Percentiles rank a stretch among this genome's conserved stretches.
Conservation (phyloP, 2,329 filamentous ascomycete genomes). For the Aspergillus sp. region DNA sequence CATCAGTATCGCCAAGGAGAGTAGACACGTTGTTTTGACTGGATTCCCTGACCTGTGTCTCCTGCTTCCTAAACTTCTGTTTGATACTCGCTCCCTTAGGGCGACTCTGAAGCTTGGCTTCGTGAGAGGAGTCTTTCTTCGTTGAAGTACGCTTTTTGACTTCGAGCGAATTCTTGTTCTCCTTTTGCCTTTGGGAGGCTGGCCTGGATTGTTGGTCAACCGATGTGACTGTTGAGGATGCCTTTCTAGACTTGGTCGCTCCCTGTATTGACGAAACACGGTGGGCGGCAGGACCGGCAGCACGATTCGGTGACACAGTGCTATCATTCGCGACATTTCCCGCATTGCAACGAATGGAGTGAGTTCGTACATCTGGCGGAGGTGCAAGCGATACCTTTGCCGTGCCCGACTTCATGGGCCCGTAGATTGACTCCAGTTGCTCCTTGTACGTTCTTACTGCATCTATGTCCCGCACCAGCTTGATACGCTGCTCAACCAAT, state of each 20-base stretch:
- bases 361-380: neutral
- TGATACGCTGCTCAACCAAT: slow-evolving; percentile 30
- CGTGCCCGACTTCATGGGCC: slow-evolving; percentile 4
- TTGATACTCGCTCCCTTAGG: neutral
- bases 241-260: neutral
- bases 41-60: neutral
- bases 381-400: slow-evolving; percentile 1
- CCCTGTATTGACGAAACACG: neutral
- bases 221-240: neutral
- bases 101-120: neutral
- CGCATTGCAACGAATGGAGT: neutral
- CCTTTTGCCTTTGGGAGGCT: slow-evolving; percentile 2
- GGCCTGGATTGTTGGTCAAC: neutral
- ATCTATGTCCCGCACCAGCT: slow-evolving; percentile 32
- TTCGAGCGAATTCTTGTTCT: neutral
- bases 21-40: neutral
- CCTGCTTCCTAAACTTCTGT: neutral
- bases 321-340: neutral
- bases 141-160: neutral
- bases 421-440: slow-evolving; percentile 22
- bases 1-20: neutral
- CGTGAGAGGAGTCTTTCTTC: neutral
- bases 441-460: slow-evolving; percentile 30
- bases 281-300: neutral
- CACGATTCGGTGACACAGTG: neutral